Conservation (phyloP, 1,284 basidiomycete species). For the Leccinum griseonigrum region DNA sequence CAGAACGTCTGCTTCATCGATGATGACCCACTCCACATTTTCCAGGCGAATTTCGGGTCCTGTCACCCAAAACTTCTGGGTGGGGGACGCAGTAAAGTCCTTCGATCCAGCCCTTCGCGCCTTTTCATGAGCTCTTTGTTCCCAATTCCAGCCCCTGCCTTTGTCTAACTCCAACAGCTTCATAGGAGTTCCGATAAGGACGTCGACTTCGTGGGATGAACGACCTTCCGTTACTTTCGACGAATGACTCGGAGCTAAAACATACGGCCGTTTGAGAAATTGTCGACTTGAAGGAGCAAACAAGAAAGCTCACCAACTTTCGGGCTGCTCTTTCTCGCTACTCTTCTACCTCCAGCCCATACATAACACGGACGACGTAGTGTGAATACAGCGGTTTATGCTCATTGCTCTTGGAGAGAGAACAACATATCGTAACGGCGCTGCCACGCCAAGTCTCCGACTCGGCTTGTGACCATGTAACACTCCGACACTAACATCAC, state of each 20-base stretch:
- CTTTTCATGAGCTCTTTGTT: constrained; percentile 33
- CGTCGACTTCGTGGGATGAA: constrained; percentile 51
- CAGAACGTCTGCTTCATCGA: constrained; percentile 90
- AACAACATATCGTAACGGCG: no score
- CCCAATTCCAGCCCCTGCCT: constrained; percentile 65
- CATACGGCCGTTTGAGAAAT: neutral
- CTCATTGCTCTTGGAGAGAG: neutral
- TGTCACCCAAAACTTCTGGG: constrained; percentile 35
- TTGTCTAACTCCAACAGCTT: constrained; percentile 71
- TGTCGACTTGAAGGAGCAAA: neutral
- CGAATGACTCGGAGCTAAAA: constrained; percentile 12
- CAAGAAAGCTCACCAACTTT: constrained; percentile 17
- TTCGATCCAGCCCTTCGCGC: constrained; percentile 21
- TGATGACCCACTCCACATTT: constrained; percentile 78
- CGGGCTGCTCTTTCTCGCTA: constrained; percentile 11
- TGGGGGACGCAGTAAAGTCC: constrained; percentile 20
- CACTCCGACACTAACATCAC: no score
- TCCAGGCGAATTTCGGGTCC: constrained; percentile 57
- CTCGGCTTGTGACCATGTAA: no score
- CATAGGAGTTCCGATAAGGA: constrained; percentile 76
- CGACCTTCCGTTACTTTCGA: constrained; percentile 24
- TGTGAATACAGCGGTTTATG: constrained; percentile 11
- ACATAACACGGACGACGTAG: constrained; percentile 10
- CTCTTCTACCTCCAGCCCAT: constrained; percentile 9
- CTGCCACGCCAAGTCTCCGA: no score